Evolutionary conservation across 805 yeast genomes (phyloP).

Genomic region (Candida pseudofarinosa): DNA sequence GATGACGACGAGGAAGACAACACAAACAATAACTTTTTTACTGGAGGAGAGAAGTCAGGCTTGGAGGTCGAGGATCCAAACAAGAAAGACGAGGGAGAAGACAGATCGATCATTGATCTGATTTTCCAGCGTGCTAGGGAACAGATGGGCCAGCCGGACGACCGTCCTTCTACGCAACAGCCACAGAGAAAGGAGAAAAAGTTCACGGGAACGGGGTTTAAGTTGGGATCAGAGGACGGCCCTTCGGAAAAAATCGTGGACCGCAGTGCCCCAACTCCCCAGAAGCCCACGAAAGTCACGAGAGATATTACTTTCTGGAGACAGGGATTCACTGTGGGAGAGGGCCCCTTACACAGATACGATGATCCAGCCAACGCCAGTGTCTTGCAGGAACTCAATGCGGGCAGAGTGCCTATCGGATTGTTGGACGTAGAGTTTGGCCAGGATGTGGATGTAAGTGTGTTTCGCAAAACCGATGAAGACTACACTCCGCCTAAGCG

Average conservation of each 20-base stretch:
- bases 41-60: constrained; percentile 73
- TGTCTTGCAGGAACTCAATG: constrained; percentile 73
- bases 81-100: constrained; percentile 28
- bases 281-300: constrained; percentile 47
- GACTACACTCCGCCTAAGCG: constrained; percentile 69
- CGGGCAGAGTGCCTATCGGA: constrained; percentile 87
- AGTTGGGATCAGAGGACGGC: constrained; percentile 45
- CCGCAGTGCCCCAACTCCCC: constrained; percentile 17
- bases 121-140: constrained; percentile 62
- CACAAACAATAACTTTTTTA: constrained; percentile 52
- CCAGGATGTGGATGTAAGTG: constrained; percentile 90
- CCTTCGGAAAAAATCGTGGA: constrained; percentile 35
- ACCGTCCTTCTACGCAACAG: constrained; percentile 29
- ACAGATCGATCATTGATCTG: constrained; percentile 54
- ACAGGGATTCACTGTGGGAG: constrained; percentile 94
- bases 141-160: constrained; percentile 37
- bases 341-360: constrained; percentile 78
- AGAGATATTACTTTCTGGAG: constrained; percentile 93
- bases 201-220: constrained; percentile 51
- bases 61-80: constrained; percentile 76
- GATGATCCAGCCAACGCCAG: constrained; percentile 88
- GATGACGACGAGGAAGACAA: constrained; percentile 52
- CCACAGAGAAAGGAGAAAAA: constrained; percentile 15
- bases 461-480: constrained; percentile 77
- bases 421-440: constrained; percentile 80